Evolutionary conservation across 140 eudicot genomes (phyloP), one percentile per base, ranked within the genome.

Genomic region (Senecio squalidus): DNA sequence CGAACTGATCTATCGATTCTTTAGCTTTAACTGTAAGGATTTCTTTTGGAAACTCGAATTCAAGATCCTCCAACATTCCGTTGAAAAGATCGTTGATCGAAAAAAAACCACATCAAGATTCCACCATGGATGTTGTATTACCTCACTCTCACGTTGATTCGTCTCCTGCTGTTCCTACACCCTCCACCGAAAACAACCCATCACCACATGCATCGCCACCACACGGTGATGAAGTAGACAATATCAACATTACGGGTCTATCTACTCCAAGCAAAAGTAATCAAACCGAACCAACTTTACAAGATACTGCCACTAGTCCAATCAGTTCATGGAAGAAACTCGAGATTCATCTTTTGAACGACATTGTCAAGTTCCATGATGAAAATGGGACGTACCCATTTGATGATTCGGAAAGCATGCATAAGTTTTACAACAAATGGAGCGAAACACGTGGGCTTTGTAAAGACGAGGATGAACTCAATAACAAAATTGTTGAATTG

Each of bases 401-500:
- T 21, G n/a, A 21, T 8, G 28, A 47, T 7, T 4, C 53, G 0
- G 20, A 20, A 13, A 47, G 4, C 53, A 47, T 17, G 53, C n/a
- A 9, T 6, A 20, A 21, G 53, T 47, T 47, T 21, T 47, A 9
- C 8, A 21, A 46, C 6, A 0, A 18, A 17, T 46, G 53, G 28
- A 6, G 4, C 4, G 3, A 8, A 46, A 4, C 16, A 40, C 47
- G 47, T n/a, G 47, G 47, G 2, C 13, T 20, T 20, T 21, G 1
- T 46, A 21, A 46, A 21, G 1, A 43, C 5, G 49, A 34, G 36
- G 13, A 57, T 57, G 33, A 1, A 38, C 2, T 24, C 18, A 50
- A 31, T 50, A 50, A 50, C 30, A 57, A 34, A 57, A 34, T 57
- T 47, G 63, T 18, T 21, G 63, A 36, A 4, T 38, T 55, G 45